Conservation (phyloP, 2,329 filamentous ascomycete genomes). For the Penicillium vulpinum region DNA sequence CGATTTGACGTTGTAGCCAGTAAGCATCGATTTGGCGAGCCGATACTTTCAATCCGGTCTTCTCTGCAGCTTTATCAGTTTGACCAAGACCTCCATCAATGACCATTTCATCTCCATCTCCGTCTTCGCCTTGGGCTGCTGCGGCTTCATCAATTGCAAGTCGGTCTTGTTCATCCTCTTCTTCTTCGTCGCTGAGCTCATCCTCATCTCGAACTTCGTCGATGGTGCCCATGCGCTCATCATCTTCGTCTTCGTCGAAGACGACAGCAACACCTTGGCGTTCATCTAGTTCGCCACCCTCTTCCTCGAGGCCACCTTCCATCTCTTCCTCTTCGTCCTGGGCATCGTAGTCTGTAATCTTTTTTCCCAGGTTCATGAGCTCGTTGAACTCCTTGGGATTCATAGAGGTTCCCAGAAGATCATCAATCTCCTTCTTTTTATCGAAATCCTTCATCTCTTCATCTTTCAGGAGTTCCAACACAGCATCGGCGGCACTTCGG, state of each 20-base stretch:
- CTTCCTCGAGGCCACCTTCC: conserved; percentile 67
- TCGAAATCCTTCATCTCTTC: conserved; percentile 96
- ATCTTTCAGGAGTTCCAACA: conserved; percentile 89
- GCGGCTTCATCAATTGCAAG: conserved; percentile 51
- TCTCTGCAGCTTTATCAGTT: conserved; percentile 48
- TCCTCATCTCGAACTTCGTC: conserved; percentile 85
- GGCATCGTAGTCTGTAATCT: conserved; percentile 97
- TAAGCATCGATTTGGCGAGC: conserved; percentile 94
- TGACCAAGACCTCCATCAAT: conserved; percentile 65
- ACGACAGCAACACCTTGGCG: conserved; percentile 96
- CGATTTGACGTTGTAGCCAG: conserved; percentile 93
- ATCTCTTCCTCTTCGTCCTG: conserved; percentile 94
- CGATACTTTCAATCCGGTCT: conserved; percentile 61
- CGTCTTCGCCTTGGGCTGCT: conserved; percentile 43
- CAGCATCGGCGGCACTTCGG: conserved; percentile 87
- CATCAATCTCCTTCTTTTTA: conserved; percentile 96
- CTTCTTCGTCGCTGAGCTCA: conserved; percentile 69
- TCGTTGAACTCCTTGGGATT: conserved; percentile 94
- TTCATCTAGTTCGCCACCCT: conserved; percentile 79
- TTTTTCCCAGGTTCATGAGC: conserved; percentile 92
- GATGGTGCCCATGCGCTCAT: conserved; percentile 73
- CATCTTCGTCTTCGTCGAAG: conserved; percentile 89
- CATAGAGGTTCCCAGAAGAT: conserved; percentile 80
- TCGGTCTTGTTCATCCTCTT: conserved; percentile 63
- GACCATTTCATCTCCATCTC: conserved; percentile 78